Percentiles rank a stretch among this genome's conserved stretches.
Evolutionary conservation across 2,329 filamentous ascomycete genomes (phyloP).

Genomic region (Corinectria fuckeliana): DNA sequence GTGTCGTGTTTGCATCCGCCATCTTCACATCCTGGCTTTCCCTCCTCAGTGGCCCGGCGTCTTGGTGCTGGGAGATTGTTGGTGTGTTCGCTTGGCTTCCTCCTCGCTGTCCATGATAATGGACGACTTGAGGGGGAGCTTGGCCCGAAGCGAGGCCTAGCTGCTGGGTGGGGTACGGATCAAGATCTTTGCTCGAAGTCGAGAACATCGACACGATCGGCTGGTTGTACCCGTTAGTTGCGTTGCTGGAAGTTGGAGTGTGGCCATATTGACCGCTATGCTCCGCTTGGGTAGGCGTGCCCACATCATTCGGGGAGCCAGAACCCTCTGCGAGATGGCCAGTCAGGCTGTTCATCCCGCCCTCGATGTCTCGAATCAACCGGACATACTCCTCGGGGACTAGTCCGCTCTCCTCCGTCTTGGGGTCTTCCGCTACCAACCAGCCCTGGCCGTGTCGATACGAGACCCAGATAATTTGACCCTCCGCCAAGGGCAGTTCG

Average conservation of each 20-base stretch:
- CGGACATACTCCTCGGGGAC: constrained; percentile 97
- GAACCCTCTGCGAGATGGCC: constrained; percentile 63
- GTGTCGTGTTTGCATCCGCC: constrained; percentile 45
- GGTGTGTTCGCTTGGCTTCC: constrained; percentile 72
- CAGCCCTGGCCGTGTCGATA: constrained; percentile 97
- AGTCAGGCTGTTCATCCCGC: constrained; percentile 78
- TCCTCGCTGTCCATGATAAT: constrained; percentile 72
- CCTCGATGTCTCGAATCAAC: constrained; percentile 89
- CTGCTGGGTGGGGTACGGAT: constrained; percentile 71
- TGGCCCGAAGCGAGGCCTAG: constrained; percentile 68
- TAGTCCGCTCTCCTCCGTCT: constrained; percentile 90
- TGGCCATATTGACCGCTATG: constrained; percentile 56
- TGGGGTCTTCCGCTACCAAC: constrained; percentile 95
- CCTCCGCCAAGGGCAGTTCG: constrained; percentile 89
- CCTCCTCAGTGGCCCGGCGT: constrained; percentile 53
- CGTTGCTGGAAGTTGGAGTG: constrained; percentile 52
- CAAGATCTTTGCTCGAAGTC: constrained; percentile 72
- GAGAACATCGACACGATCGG: constrained; percentile 73
- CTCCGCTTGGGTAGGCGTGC: constrained; percentile 68
- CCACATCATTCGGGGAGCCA: constrained; percentile 60
- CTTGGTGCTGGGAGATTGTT: constrained; percentile 60
- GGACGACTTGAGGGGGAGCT: constrained; percentile 68
- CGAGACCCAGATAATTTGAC: constrained; percentile 94
- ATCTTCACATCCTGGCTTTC: constrained; percentile 58
- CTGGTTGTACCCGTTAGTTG: constrained; percentile 70